A percentile compares a stretch with the other conserved stretches of the same genome.
Evolutionary conservation across 768 basidiomycete species (phyloP).

Genomic region (Mycena kentingensis): DNA sequence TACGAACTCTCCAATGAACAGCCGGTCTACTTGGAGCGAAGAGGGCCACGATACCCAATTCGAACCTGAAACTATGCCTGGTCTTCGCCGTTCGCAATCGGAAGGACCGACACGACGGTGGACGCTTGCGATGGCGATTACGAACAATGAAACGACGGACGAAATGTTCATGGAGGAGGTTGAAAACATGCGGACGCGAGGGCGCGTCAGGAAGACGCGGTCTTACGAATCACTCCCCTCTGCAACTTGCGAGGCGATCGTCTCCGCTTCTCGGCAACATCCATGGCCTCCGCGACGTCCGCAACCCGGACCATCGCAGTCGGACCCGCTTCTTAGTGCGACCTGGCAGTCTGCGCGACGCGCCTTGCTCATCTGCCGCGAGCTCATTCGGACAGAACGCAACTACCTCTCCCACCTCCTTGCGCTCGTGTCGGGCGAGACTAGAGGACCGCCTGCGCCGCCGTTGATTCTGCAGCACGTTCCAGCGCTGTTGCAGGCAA

Average conservation of each 20-base stretch:
- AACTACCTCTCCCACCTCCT: slow-evolving; percentile 4
- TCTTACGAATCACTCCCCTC: slow-evolving; percentile 29
- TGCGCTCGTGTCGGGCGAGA: slow-evolving; percentile 4
- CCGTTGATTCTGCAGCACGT: slow-evolving; percentile 42
- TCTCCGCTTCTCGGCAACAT: slow-evolving; percentile 4
- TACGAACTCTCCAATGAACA: slow-evolving; percentile 1
- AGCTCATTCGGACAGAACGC: slow-evolving; percentile 31
- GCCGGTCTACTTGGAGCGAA: slow-evolving; percentile 6
- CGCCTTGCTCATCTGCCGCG: slow-evolving; percentile 41
- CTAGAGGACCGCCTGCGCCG: slow-evolving; percentile 35
- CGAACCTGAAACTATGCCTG: not conserved
- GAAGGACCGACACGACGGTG: slow-evolving; percentile 27
- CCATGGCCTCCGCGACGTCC: not conserved
- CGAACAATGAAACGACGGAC: slow-evolving; percentile 51
- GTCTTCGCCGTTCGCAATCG: not conserved
- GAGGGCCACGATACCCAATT: not conserved
- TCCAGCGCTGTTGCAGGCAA: slow-evolving; percentile 42
- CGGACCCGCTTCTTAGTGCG: slow-evolving; percentile 15
- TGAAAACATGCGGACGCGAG: slow-evolving; percentile 42
- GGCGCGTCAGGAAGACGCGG: slow-evolving; percentile 21
- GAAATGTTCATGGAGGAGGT: slow-evolving; percentile 50
- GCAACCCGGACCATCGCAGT: slow-evolving; percentile 4
- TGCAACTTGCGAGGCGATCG: not conserved
- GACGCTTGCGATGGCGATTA: slow-evolving; percentile 53
- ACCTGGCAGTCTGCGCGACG: slow-evolving; percentile 42